Base-by-base conservation (phyloP, 257 asterid species). In the Fraxinus americana region DNA sequence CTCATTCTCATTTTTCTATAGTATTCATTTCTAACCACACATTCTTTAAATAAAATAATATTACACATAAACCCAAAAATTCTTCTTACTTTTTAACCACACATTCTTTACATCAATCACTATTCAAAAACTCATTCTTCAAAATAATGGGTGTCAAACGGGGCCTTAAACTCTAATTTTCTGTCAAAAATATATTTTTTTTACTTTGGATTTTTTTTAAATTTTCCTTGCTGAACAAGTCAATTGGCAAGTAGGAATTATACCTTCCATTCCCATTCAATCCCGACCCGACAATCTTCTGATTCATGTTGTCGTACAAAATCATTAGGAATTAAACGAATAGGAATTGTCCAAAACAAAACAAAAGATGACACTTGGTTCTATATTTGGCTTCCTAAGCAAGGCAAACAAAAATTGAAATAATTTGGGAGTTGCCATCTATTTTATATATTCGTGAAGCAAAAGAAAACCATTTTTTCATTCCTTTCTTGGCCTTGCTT, bases 371-470 rank as follows among this genome's bases (percentile, higher is more conserved):
- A 66, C 30, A 67, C 66, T 61, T 63, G 70, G 71, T 39, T 71
- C 71, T 54, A 50, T 41, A 0, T 50, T 74, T 72, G 75, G 79
- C 72, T 72, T 78, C 71, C 74, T 65, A 41, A 11, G 57, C 72
- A 81, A 72, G 77, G 79, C 59, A 65, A 63, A 63, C 52, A 50
- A 59, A 50, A n/a, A 35, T 66, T 19, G 67, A 32, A 77, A 82
- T 82, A 72, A 82, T 82, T 36, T 41, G 67, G n/a, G 8, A 63
- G 34, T 78, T 78, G 80, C 57, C 0, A 7, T 16, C 57, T 48
- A 16, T 48, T 48, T 48, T 13, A 2, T 14, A 48, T 68, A 76
- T 79, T 83, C 73, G 68, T 83, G 73, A 83, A 71, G 83, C 83
- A 83, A 75, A 83, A 83, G 83, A 43, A 50, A 23, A 21, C 17